These are phyloP conservation scores for Botrytis porri DNA, from an alignment of 2,329 filamentous ascomycete genomes.

Conservation along the genomic window DNA sequence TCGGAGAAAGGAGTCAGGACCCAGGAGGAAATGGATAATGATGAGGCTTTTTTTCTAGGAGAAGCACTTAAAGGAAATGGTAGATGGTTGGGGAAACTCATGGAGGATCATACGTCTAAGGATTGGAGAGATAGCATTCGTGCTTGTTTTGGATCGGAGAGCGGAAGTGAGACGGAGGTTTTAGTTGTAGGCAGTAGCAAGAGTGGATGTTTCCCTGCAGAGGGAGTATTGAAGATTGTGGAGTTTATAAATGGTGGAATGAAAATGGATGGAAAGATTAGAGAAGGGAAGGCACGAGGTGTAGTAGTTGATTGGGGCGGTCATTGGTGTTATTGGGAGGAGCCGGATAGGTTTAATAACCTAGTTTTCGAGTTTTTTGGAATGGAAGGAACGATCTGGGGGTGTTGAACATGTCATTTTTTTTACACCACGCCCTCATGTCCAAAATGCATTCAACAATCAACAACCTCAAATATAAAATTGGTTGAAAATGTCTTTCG, in stretches of 20 bases:
- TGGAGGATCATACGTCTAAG: slow-evolving; percentile 37
- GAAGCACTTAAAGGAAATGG: slow-evolving; percentile 35
- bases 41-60: slow-evolving; percentile 35
- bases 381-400: too few species aligned
- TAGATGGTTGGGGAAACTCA: slow-evolving; percentile 36
- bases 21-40: slow-evolving; percentile 11
- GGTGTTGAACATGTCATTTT: too few species aligned
- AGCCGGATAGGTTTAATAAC: slow-evolving; percentile 32
- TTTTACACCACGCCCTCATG: too few species aligned
- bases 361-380: slow-evolving; percentile 32
- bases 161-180: slow-evolving; percentile 29
- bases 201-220: slow-evolving; percentile 38
- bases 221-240: slow-evolving; percentile 35
- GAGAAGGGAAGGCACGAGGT: slow-evolving; percentile 26
- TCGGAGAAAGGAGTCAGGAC: slow-evolving; percentile 17
- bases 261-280: background rate
- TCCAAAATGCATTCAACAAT: too few species aligned
- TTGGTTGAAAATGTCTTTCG: too few species aligned
- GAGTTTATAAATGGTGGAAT: slow-evolving; percentile 31
- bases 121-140: slow-evolving; percentile 36
- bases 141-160: slow-evolving; percentile 28
- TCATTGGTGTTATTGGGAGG: slow-evolving; percentile 40
- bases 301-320: slow-evolving; percentile 36
- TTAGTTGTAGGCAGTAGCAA: slow-evolving; percentile 36
- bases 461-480: too few species aligned